phyloP scores from a whole-genome alignment of 805 yeast species.

The Metschnikowia noctiluminum region DNA sequence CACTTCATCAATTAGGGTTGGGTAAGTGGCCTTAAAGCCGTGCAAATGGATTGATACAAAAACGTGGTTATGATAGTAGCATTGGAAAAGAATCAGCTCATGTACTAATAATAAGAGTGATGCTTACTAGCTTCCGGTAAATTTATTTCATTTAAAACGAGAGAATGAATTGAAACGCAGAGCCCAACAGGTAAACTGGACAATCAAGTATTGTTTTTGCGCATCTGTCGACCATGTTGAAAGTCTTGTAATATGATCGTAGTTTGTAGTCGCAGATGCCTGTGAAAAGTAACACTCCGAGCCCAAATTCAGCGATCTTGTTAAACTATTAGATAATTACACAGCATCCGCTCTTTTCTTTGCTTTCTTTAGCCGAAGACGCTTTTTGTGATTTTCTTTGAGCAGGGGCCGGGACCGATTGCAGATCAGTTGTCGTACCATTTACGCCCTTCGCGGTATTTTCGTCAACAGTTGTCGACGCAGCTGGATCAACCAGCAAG shows the following conservation, averaged over 20 bases:
- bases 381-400: slow-evolving; percentile 10
- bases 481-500: slow-evolving; percentile 4
- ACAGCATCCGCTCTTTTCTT: slow-evolving; percentile 19
- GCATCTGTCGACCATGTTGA: no score
- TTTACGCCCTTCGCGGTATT: slow-evolving; percentile 1
- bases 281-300: no score
- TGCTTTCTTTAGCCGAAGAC: neutral
- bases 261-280: no score
- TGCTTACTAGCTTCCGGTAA: no score
- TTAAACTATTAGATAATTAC: slow-evolving; percentile 13
- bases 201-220: slow-evolving; percentile 5
- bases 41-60: no score
- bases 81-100: no score
- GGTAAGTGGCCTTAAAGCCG: no score
- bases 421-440: neutral
- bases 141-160: neutral
- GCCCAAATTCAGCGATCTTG: no score
- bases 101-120: no score
- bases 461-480: neutral
- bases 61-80: no score
- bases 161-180: slow-evolving; percentile 6
- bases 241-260: no score
- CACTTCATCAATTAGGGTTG: slow-evolving; percentile 79
- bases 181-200: slow-evolving; percentile 3
- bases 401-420: slow-evolving; percentile 8